Percentiles rank a stretch among this genome's conserved stretches.
phyloP scores from a whole-genome alignment of 345 rosid genomes.

The Eutrema yunnanense region DNA sequence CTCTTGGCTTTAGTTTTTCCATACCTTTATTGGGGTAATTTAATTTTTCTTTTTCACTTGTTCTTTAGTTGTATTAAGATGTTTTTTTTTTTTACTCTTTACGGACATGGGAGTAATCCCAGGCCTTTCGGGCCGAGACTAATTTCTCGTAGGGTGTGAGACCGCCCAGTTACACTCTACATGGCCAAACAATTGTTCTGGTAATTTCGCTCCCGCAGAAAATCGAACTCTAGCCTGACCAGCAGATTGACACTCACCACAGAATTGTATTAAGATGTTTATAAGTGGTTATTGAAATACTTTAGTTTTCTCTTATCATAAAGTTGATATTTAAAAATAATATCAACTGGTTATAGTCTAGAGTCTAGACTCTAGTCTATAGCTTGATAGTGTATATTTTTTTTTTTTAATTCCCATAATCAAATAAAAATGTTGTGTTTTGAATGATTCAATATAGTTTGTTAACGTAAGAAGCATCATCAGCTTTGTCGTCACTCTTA shows the following conservation, averaged over 20 bases:
- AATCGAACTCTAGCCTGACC: no score
- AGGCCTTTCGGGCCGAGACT: not conserved
- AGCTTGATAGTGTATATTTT: no score
- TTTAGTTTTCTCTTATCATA: no score
- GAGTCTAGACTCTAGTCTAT: no score
- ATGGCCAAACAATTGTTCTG: no score
- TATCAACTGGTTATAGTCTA: no score
- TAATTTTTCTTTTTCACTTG: not conserved
- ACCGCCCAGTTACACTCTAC: no score
- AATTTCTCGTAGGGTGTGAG: no score
- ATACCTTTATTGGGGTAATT: not conserved
- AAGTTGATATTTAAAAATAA: no score
- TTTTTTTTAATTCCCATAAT: not conserved
- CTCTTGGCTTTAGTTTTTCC: not conserved
- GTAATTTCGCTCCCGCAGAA: no score
- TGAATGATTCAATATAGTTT: not conserved
- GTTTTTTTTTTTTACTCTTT: not conserved
- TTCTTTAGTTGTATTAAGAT: not conserved
- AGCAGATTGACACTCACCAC: not conserved
- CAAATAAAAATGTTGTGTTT: not conserved
- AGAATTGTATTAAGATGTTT: not conserved
- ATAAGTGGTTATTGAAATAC: not conserved
- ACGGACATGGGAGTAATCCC: no score
- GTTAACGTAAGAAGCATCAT: conserved; percentile 18
- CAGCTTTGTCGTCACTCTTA: conserved; percentile 20